Base-by-base conservation (phyloP, 2,329 filamentous ascomycete genomes). In the Leptographium radiaticola region DNA sequence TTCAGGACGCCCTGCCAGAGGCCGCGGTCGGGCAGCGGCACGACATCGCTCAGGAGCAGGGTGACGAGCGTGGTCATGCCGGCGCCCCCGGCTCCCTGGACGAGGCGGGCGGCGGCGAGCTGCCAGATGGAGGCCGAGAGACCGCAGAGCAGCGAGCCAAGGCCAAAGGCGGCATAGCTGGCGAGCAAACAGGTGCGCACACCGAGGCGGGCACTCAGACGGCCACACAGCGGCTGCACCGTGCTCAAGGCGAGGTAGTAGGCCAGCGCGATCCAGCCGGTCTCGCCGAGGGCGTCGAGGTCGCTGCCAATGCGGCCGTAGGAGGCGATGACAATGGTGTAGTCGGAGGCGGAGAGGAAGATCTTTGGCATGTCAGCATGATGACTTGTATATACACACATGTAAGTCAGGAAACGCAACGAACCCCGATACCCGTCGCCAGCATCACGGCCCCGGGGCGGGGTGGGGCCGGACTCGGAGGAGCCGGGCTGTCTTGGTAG, bases 261-360 rank as follows among this genome's bases (percentile, higher is more conserved):
- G 13, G 76, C 56, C 7, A 53, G 54, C 16, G 84, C 84, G 55
- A 89, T 83, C 86, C 86, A 89, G 52, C 79, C 84, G 5, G 85
- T 88, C 58, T 79, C 79, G 63, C 85, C 87, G 52, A 90, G 72
- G 1, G 86, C 84, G 51, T 86, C 74, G 31, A 91, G 70, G 58
- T 90, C 87, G 54, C 77, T 87, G 13, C 86, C 86, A 61, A 91
- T 90, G 58, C 77, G 80, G 51, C 84, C 84, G 66, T 89, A 89
- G n/a, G 77, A 83, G 16, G 81, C 81, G 49, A 90, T 80, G 38
- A 87, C 82, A 52, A 89, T 80, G 0, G 87, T 87, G 65, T 89
- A 85, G 63, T 91, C 87, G 51, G 84, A 75, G 6, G 86, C 84
- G 30, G 83, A 77, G 10, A 91, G 73, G 63, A 87, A 87, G 45